Base-by-base conservation (phyloP, 306 rosid genomes). In the Lathyrus aphaca region DNA sequence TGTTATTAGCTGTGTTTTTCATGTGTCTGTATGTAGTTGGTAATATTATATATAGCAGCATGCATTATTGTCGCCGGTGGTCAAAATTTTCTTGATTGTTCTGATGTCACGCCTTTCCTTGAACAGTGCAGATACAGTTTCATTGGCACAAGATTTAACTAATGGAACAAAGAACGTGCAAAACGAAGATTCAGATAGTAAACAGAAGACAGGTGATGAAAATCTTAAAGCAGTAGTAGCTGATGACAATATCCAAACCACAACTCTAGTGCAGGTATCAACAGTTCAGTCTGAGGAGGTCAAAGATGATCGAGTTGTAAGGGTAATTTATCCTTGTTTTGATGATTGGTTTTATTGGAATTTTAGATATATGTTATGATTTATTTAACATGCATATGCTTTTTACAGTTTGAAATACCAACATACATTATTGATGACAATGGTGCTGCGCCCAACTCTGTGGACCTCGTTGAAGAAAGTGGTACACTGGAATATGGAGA, bases 341-440 rank as follows among this genome's bases (percentile, higher is more conserved):
- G 50, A 53, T 58, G 5, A 55, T 45, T 59, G 60, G 57, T 71
- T 81, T 59, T 15, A 21, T 53, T 9, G 64, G 50, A 21, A 40
- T 45, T 38, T 17, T 39, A n/a, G 38, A 17, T 23, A 19, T 14
- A 44, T 61, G 58, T 61, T n/a, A 4, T 55, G 45, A 59, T 56
- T 3, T 23, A 15, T 44, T 37, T 38, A 25, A 64, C 58, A 4
- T 61, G 57, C 44, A 16, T 64, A 16, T 59, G 11, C 63, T 27
- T 70, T 69, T 42, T 74, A 53, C 89, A 92, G 98, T 87, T 87
- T 53, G 81, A 77, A 77, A 76, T 77, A 27, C 82, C 81, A 21
- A 77, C 57, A 68, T 84, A 55, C 44, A 25, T 72, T 49, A 73
- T 77, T 18, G 84, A 71, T 46, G 86, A 74, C 43, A 76, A 86